Evolutionary conservation across 208 protist species (phyloP), one percentile per base, ranked within the genome.

Genomic region (Wallacemonas sp.): DNA sequence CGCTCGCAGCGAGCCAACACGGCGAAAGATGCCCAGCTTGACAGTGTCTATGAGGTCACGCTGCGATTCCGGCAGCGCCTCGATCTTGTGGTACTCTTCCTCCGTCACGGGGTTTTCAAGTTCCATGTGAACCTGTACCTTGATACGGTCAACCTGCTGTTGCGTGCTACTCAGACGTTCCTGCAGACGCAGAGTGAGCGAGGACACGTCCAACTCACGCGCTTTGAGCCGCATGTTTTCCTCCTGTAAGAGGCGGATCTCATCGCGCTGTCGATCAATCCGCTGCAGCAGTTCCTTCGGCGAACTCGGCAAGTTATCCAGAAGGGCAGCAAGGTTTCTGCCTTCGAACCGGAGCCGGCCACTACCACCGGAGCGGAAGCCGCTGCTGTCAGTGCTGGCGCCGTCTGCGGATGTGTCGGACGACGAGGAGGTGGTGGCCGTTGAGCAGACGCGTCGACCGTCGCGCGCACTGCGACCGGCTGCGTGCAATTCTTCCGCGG

Each of bases 21-120:
- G 89, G 15, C 83, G 78, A 55, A 80, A 91, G 44, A 95, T 91
- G 54, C 89, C 86, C 17, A 92, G 76, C 58, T 95, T 95, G 4
- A 93, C 76, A 1, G 83, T 77, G 55, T 92, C 89, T 1, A 95
- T 69, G 12, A 95, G 50, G 62, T 95, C 89, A 0, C 89, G 76
- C 66, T 93, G 66, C 1, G 63, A 22, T 61, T 95, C 86, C 1
- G 85, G 71, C 3, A 91, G 57, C 1, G 66, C 71, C 24, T 93
- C 81, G 50, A 95, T 82, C 13, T 58, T 64, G n/a, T 69, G 59
- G 68, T 92, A 92, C 75, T 93, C 76, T 13, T 84, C 73, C 53
- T 95, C 84, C 0, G 83, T 79, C 24, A 95, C 76, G 3, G 89
- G 89, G 37, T 90, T 81, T 15, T 71, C 57, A 6, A 95, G 78